These are phyloP conservation scores for Globisporangium okanoganense DNA, from an alignment of 352 stramenopile species.

Conservation along the genomic window DNA sequence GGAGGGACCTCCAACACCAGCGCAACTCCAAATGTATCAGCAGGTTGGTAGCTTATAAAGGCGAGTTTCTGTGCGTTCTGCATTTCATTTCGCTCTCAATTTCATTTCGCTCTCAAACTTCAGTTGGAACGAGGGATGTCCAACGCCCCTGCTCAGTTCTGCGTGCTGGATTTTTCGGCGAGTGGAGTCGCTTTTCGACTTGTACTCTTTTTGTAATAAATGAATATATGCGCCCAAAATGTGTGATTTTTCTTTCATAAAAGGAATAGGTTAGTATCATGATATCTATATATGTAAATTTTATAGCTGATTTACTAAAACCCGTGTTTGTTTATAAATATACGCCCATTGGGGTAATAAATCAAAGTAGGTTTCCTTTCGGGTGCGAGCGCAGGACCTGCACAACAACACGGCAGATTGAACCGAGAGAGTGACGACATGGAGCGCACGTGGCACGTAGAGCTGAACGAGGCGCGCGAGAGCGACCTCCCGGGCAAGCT, in stretches of 20 bases:
- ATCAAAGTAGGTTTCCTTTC: neutral
- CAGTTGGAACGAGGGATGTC: neutral
- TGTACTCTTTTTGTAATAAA: too few relatives aligned
- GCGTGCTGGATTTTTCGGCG: neutral
- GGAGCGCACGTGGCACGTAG: slow-evolving; percentile 74
- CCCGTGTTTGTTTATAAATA: too few relatives aligned
- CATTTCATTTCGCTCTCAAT: too few relatives aligned
- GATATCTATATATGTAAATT: too few relatives aligned
- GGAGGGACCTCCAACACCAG: too few relatives aligned
- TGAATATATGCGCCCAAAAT: too few relatives aligned
- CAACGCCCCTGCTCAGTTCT: neutral
- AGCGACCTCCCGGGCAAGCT: slow-evolving; percentile 55
- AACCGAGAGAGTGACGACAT: slow-evolving; percentile 9
- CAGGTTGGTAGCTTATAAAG: neutral
- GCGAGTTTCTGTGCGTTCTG: too few relatives aligned
- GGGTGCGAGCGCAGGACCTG: neutral
- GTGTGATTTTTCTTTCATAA: too few relatives aligned
- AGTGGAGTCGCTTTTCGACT: neutral
- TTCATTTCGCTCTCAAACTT: neutral
- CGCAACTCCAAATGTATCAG: neutral
- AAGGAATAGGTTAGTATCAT: too few relatives aligned
- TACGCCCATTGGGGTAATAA: neutral
- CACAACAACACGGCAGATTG: neutral
- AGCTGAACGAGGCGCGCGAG: slow-evolving; percentile 74
- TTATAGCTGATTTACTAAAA: too few relatives aligned